Conservation (phyloP, 768 basidiomycete genomes). For the Panaeolus cyanescens region DNA sequence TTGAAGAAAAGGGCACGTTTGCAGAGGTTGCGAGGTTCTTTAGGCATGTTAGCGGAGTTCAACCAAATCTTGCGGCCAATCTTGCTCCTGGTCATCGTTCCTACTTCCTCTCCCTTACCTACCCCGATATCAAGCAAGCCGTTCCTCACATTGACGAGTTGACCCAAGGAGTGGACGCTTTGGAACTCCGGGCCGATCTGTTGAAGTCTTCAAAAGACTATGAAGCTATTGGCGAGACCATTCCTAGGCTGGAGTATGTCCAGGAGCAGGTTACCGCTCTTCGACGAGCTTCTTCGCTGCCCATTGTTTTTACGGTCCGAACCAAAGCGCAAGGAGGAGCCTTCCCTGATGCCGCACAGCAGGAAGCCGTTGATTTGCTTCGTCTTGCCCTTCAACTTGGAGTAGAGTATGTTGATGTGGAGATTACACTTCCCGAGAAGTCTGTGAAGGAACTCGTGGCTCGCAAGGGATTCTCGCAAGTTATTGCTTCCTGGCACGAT, state of each 20-base stretch:
- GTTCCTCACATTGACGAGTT: constrained; percentile 71
- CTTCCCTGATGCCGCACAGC: constrained; percentile 78
- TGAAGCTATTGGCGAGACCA: constrained; percentile 48
- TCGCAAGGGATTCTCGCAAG: constrained; percentile 70
- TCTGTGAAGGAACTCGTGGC: constrained; percentile 57
- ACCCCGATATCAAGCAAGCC: constrained; percentile 80
- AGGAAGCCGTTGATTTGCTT: constrained; percentile 75
- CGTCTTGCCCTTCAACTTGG: constrained; percentile 78
- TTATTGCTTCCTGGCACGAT: constrained; percentile 96
- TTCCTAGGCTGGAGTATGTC: constrained; percentile 75
- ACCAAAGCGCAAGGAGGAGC: constrained; percentile 88
- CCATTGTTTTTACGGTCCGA: constrained; percentile 91
- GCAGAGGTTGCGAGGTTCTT: constrained; percentile 85
- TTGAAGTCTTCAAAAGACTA: constrained; percentile 55
- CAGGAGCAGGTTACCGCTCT: constrained; percentile 78
- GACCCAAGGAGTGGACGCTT: constrained; percentile 82
- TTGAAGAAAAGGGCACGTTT: constrained; percentile 38
- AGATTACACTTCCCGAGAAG: constrained; percentile 73
- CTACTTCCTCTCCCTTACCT: constrained; percentile 92
- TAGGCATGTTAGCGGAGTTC: constrained; percentile 76
- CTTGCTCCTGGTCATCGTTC: constrained; percentile 61
- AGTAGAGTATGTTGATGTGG: constrained; percentile 92
- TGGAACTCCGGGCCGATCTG: constrained; percentile 94
- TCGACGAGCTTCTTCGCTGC: constrained; percentile 75
- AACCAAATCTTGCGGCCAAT: constrained; percentile 64